Base-by-base conservation (phyloP, 202 grass and related monocot species). In the Cymbopogon flexuosus region DNA sequence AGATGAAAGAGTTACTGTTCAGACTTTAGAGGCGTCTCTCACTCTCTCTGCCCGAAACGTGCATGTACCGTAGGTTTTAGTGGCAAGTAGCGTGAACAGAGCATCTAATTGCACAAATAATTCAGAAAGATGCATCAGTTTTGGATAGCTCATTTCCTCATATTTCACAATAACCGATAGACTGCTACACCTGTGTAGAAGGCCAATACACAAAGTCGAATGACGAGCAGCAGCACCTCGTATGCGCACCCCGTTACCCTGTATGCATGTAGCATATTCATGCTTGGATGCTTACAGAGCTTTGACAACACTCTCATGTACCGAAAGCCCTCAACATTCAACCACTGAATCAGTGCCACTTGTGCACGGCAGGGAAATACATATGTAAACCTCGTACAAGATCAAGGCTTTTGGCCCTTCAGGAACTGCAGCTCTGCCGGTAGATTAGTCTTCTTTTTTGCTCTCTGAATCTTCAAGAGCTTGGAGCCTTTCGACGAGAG, bases 401-500 rank as follows among this genome's bases (percentile, higher is more conserved):
- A 21, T 30, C 41, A 42, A 43, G 3, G 37, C 3, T 59, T 59
- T 82, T 8, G 16, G 5, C 27, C 3, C 64, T 40, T 69, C 80
- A 76, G 40, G 70, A 45, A 60, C 14, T 37, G 68, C 43, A 69
- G 16, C 54, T 52, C 77, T 60, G 18, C 22, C 22, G 39, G 27
- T 22, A 16, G 1, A 27, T 80, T 84, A 98, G 49, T 98, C 73
- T 21, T 93, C 87, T 47, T 99, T 99, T 86, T 96, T 96, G 80
- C 68, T 81, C 19, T 88, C 92, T 37, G 84, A 60, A 72, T 93
- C 90, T 69, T 96, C 90, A 3, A 99, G 78, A 51, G 93, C 87
- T 30, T 89, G 81, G 0, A 99, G 90, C 49, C 96, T 90, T 79
- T 99, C 96, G 24, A 99, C 96, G 49, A 99, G 92, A 19, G 96